These are phyloP conservation scores for Kwoniella bestiolae DNA, from an alignment of 768 basidiomycete genomes.

Conservation along the genomic window DNA sequence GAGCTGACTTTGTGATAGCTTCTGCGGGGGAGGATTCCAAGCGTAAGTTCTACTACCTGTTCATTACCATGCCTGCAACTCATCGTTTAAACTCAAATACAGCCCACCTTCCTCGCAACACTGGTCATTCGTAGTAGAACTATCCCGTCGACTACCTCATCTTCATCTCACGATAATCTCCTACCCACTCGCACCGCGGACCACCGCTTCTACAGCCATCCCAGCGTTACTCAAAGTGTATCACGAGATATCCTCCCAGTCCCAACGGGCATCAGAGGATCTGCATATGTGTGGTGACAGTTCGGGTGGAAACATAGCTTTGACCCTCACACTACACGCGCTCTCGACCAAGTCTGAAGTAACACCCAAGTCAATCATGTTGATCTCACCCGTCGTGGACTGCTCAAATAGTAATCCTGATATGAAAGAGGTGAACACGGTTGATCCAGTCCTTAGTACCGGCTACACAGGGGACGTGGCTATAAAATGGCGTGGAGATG, in stretches of 20 bases:
- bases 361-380: not conserved
- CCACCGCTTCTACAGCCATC: not conserved
- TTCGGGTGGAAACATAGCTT: slow-evolving; percentile 7
- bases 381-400: slow-evolving; percentile 8
- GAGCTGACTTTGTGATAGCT: not conserved
- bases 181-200: slow-evolving; percentile 1
- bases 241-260: not conserved
- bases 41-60: slow-evolving; percentile 2
- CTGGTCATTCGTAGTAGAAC: slow-evolving; percentile 10
- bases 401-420: slow-evolving; percentile 8
- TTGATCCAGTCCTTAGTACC: not conserved
- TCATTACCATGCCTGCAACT: not conserved
- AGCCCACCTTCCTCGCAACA: slow-evolving; percentile 6
- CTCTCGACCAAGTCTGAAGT: not conserved
- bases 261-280: not conserved
- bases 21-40: slow-evolving; percentile 16
- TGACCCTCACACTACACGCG: not conserved
- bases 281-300: not conserved
- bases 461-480: slow-evolving; percentile 5
- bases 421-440: not conserved
- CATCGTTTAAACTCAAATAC: too few species aligned
- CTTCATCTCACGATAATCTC: not conserved
- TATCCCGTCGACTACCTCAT: not conserved
- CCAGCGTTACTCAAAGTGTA: not conserved
- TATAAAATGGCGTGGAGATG: slow-evolving; percentile 3